Percentiles rank a stretch among this genome's conserved stretches.
Conservation (phyloP, 108 stramenopile genomes). For the Conticribra weissflogii region DNA sequence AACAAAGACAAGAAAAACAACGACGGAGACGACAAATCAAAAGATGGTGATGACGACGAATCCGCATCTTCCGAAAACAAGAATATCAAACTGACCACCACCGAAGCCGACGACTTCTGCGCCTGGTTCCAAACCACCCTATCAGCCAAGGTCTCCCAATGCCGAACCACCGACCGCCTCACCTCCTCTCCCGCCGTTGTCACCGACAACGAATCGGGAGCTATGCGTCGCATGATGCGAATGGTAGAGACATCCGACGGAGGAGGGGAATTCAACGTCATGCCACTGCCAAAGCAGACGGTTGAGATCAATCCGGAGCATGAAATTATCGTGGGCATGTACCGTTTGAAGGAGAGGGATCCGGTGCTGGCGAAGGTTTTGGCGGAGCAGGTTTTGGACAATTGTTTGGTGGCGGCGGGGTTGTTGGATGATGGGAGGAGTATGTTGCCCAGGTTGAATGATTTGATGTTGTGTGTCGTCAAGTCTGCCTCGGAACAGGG, state of each 20-base stretch:
- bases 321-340: constrained; percentile 87
- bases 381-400: constrained; percentile 97
- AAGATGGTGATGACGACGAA: no score
- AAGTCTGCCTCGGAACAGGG: no score
- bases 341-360: constrained; percentile 65
- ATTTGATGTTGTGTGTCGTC: constrained; percentile 81
- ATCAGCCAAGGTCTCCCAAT: constrained; percentile 77
- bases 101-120: constrained; percentile 84
- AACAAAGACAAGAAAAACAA: constrained; percentile 43
- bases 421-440: constrained; percentile 93
- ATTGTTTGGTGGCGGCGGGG: constrained; percentile 96
- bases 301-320: constrained; percentile 97
- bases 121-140: constrained; percentile 81
- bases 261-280: constrained; percentile 50
- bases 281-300: constrained; percentile 92
- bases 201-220: constrained; percentile 96
- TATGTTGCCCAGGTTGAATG: constrained; percentile 95
- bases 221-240: constrained; percentile 97
- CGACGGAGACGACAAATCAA: constrained; percentile 45
- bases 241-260: constrained; percentile 93
- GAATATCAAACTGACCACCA: constrained; percentile 48
- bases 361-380: constrained; percentile 76
- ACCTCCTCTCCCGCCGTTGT: constrained; percentile 94
- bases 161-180: constrained; percentile 85
- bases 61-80: constrained; percentile 30